Evolutionary conservation across 2,329 filamentous ascomycete species (phyloP).

Genomic region (Grosmannia clavigera): DNA sequence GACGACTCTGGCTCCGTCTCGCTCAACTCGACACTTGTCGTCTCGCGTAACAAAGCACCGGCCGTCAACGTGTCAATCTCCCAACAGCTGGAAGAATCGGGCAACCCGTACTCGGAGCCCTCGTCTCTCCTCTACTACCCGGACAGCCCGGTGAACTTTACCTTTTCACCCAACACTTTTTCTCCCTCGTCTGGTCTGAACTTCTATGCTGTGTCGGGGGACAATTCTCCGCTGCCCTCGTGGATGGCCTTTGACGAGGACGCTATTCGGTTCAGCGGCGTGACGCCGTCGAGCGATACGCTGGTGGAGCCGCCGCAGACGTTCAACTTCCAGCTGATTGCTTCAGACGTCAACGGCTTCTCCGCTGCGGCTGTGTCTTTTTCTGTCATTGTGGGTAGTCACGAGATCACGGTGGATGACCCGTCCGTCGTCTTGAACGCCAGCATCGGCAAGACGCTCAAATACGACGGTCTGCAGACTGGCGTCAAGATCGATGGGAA

Average conservation of each 20-base stretch:
- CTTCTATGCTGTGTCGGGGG: conserved; percentile 65
- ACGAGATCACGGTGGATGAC: conserved; percentile 53
- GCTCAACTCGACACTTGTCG: conserved; percentile 57
- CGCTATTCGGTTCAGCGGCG: conserved; percentile 56
- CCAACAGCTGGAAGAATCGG: conserved; percentile 44
- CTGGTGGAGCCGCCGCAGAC: conserved; percentile 55
- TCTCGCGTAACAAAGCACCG: conserved; percentile 47
- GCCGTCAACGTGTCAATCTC: conserved; percentile 41
- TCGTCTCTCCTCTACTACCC: conserved; percentile 45
- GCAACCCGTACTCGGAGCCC: conserved; percentile 43
- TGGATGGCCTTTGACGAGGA: conserved; percentile 66
- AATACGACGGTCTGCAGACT: conserved; percentile 37
- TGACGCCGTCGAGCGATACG: conserved; percentile 51
- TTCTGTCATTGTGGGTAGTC: conserved; percentile 57
- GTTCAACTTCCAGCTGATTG: conserved; percentile 61
- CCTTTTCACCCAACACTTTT: conserved; percentile 50
- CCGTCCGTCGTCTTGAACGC: conserved; percentile 45
- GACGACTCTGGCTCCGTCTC: conserved; percentile 51
- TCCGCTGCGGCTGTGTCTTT: conserved; percentile 54
- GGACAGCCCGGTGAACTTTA: conserved; percentile 38
- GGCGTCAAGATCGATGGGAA: conserved; percentile 47
- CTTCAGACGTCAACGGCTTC: conserved; percentile 71
- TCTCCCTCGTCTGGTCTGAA: conserved; percentile 39
- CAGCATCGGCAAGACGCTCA: conserved; percentile 36
- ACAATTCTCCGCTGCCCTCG: conserved; percentile 73